Evolutionary conservation across 345 rosid genomes (phyloP), one percentile per base, ranked within the genome.

Genomic region (Acer campestre): DNA sequence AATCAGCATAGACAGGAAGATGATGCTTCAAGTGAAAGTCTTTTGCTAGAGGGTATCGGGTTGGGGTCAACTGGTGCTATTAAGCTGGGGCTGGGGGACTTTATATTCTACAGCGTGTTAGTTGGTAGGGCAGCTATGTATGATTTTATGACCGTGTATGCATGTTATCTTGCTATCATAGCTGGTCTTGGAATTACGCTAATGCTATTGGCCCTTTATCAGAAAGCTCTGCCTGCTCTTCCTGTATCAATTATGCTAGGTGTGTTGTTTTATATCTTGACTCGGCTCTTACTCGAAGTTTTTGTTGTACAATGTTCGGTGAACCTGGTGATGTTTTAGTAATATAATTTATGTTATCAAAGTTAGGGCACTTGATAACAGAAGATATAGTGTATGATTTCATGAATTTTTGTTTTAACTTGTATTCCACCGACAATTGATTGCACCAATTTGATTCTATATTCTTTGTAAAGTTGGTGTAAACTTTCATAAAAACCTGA

Each of bases 111-210:
- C 82, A 95, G 98, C 14, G 98, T 93, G 75, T 81, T 95, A 81
- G 98, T 95, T 72, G 97, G 98, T 31, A 92, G 98, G 82, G 98
- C 98, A 16, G 98, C 98, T 5, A 89, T 93, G 97, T 95, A 95
- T 61, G 98, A 95, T 86, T 79, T 89, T 80, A 93, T 95, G 99
- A 92, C 97, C 9, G 97, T 95, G 23, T 95, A 95, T 77, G 97
- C 95, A 25, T 93, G 98, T 61, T 95, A 95, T 80, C 93, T 93
- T 64, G 98, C 97, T 17, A 95, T 95, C 46, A 83, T 95, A 72
- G 98, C 98, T 3, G 98, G 98, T 64, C 85, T 95, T 20, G 98
- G 98, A n/a, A 20, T 93, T n/a, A 95, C 98, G 0, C 73, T 95
- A 80, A 82, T 95, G 90, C 85, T 93, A 0, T 67, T 95, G 91